phyloP scores from a whole-genome alignment of 305 asterid species.

The Fraxinus latifolia region DNA sequence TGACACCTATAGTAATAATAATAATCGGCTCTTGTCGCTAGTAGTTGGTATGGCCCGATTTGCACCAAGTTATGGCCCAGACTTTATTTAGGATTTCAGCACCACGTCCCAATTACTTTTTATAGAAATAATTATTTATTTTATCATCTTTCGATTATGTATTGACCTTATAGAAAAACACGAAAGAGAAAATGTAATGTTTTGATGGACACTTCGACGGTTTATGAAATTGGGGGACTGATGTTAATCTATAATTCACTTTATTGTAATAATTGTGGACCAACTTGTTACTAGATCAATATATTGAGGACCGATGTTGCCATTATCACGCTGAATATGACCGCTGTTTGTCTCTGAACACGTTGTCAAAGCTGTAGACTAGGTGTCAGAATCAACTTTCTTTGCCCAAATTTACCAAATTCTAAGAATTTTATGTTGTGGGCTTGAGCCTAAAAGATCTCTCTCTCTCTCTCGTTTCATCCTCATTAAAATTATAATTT shows the following conservation, averaged over 20 bases:
- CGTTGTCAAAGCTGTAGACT: slow-evolving; percentile 22
- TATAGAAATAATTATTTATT: too few relatives aligned
- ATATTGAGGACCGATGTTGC: neutral
- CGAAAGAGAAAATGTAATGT: neutral
- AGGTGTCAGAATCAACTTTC: slow-evolving; percentile 12
- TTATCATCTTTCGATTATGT: neutral
- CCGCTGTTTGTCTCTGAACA: slow-evolving; percentile 13
- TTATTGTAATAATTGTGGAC: neutral
- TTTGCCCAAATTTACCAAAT: neutral
- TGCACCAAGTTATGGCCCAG: neutral
- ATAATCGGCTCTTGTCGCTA: neutral
- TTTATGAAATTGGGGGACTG: neutral
- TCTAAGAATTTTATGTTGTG: neutral
- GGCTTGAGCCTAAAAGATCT: neutral
- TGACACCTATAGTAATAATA: neutral
- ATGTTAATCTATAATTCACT: neutral
- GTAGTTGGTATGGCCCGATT: neutral
- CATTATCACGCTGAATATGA: neutral
- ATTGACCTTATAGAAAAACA: neutral
- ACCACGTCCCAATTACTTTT: neutral
- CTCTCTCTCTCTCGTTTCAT: neutral
- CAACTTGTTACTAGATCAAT: neutral
- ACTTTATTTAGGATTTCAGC: neutral
- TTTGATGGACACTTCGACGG: neutral
- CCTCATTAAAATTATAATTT: too few relatives aligned